A percentile compares a stretch with the other conserved stretches of the same genome.
Evolutionary conservation across 1,284 basidiomycete genomes (phyloP).

Genomic region (Vanrija humicola): DNA sequence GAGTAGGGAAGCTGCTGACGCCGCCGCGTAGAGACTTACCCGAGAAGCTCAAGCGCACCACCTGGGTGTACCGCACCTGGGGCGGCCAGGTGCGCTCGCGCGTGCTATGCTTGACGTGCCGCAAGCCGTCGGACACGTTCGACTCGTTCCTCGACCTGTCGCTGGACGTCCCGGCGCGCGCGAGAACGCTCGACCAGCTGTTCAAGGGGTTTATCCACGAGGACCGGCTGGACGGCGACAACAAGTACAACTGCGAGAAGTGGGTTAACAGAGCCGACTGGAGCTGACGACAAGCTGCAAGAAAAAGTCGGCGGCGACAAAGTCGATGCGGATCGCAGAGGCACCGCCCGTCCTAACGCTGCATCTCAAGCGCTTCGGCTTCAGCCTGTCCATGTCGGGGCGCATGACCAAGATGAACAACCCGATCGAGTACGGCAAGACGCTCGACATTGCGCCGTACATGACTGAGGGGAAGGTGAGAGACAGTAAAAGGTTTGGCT

Average conservation of each 20-base stretch:
- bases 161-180: slow-evolving; percentile 65
- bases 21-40: slow-evolving; percentile 62
- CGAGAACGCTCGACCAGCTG: slow-evolving; percentile 65
- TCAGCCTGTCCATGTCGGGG: slow-evolving; percentile 31
- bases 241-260: slow-evolving; percentile 99
- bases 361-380: slow-evolving; percentile 90
- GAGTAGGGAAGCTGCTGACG: not conserved
- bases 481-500: not conserved
- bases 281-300: slow-evolving; percentile 31
- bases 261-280: slow-evolving; percentile 52
- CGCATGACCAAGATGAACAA: slow-evolving; percentile 82
- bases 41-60: slow-evolving; percentile 75
- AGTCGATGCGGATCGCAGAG: slow-evolving; percentile 65
- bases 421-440: slow-evolving; percentile 71
- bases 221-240: slow-evolving; percentile 79
- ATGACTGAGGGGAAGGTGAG: slow-evolving; percentile 71
- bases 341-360: slow-evolving; percentile 88
- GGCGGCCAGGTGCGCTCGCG: slow-evolving; percentile 88
- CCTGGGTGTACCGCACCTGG: slow-evolving; percentile 92
- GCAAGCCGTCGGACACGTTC: slow-evolving; percentile 90
- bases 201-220: slow-evolving; percentile 76
- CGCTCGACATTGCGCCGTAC: slow-evolving; percentile 68
- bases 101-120: slow-evolving; percentile 81
- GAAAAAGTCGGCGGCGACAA: slow-evolving; percentile 37
- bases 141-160: slow-evolving; percentile 92